Evolutionary conservation across 805 yeast species (phyloP).

Genomic region (Saccharomyces cerevisiae): DNA sequence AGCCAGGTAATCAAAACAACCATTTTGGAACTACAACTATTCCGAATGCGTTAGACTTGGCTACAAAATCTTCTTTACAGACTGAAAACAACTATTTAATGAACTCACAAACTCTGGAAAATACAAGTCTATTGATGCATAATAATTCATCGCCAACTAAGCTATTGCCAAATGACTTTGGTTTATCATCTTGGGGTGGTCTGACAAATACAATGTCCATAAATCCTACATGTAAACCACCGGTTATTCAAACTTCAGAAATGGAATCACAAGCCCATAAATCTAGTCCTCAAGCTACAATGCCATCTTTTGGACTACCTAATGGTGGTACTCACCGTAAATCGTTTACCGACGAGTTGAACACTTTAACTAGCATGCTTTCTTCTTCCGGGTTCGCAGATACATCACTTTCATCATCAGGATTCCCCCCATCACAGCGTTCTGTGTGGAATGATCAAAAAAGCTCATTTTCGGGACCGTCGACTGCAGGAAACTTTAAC

Average conservation of each 20-base stretch:
- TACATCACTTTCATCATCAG: slow-evolving; percentile 1
- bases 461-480: slow-evolving; percentile 1
- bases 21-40: neutral
- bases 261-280: neutral
- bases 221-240: neutral
- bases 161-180: neutral
- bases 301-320: slow-evolving; percentile 7
- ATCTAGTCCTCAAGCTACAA: neutral
- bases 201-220: slow-evolving; percentile 1
- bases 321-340: slow-evolving; percentile 10
- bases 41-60: neutral
- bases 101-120: neutral
- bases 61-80: neutral
- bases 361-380: slow-evolving; percentile 20
- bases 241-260: slow-evolving; percentile 1
- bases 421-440: slow-evolving; percentile 4
- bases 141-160: neutral
- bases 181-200: slow-evolving; percentile 1
- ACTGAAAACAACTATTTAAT: neutral
- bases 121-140: neutral
- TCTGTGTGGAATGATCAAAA: slow-evolving; percentile 16
- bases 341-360: slow-evolving; percentile 21
- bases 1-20: neutral
- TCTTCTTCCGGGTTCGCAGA: slow-evolving; percentile 20
- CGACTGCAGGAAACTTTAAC: neutral